Base-by-base conservation (phyloP, 331 rosid genomes). In the Pyracantha coccinea region DNA sequence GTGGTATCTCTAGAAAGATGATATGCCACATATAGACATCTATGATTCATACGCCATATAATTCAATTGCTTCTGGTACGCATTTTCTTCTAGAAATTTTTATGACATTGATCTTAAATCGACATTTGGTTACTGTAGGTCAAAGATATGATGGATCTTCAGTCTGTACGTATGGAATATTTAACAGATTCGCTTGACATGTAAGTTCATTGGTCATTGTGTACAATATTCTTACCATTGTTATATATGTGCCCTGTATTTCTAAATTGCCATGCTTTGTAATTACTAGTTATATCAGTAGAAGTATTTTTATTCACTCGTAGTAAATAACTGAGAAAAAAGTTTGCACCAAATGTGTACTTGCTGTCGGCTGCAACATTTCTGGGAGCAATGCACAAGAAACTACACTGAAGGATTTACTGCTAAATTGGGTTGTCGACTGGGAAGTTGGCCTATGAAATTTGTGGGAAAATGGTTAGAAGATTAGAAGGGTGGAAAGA, bases 131-230 rank as follows among this genome's bases (percentile, higher is more conserved):
- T 75, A 68, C 31, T 85, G 84, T 57, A 94, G 99, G 99, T 90
- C 77, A 90, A 90, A 69, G 99, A 94, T 86, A 92, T 89, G 97
- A 90, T 94, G 97, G 99, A 94, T 78, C 89, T 94, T 57, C 97
- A 92, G 86, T 88, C 96, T 0, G 91, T 89, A 84, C 99, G 90
- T 83, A 85, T 79, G 92, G 89, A 86, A 68, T 94, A 92, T 89
- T 85, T 94, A 67, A 85, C 85, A 55, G 90, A 90, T 73, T 89
- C 97, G 3, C 78, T 92, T 69, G 89, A 84, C 82, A 86, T 88
- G 99, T 94, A 86, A 94, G 99, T 79, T 59, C 68, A 74, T 15
- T 57, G 75, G 45, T n/a, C 50, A 70, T n/a, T 32, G 8, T 14
- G 4, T 52, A 19, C 27, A 45, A 11, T 44, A 15, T 2, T 8